These are phyloP conservation scores for Solidago caesia DNA, from an alignment of 129 eudicot genomes.

Conservation along the genomic window DNA sequence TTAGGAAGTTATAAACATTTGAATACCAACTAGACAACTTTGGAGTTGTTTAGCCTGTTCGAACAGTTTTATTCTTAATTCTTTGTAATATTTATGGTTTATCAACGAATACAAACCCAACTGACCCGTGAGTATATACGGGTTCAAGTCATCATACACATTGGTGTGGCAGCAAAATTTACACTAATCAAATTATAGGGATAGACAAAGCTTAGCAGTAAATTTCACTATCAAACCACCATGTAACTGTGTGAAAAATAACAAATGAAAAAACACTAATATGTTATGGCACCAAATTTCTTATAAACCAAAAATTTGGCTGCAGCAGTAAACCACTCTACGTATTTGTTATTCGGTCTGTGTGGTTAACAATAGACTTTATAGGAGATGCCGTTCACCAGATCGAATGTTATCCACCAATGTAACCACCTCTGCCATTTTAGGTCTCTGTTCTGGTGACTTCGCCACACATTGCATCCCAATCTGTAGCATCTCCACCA, in stretches of 20 bases:
- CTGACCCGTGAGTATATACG: background rate
- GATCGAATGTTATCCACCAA: conserved; percentile 65
- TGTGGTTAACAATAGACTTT: background rate
- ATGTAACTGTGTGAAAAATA: background rate
- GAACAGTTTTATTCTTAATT: background rate
- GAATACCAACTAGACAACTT: background rate
- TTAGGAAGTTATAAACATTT: background rate
- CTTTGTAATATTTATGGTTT: background rate
- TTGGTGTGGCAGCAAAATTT: background rate
- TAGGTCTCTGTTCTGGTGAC: conserved; percentile 79
- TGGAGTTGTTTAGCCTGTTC: background rate
- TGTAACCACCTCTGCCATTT: conserved; percentile 62
- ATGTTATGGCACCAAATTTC: conserved; percentile 18
- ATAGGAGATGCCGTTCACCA: background rate
- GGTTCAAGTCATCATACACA: background rate
- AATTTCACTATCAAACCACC: background rate
- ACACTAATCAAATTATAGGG: background rate
- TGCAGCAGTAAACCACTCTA: conserved; percentile 1
- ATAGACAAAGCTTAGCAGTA: background rate
- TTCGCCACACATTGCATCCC: conserved; percentile 71
- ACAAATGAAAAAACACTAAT: background rate
- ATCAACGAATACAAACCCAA: background rate
- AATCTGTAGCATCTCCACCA: conserved; percentile 84
- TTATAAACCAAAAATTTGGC: conserved; percentile 4
- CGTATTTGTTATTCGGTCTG: background rate